phyloP scores from a whole-genome alignment of 2,329 filamentous ascomycete species.

The Epichloe aotearoae region DNA sequence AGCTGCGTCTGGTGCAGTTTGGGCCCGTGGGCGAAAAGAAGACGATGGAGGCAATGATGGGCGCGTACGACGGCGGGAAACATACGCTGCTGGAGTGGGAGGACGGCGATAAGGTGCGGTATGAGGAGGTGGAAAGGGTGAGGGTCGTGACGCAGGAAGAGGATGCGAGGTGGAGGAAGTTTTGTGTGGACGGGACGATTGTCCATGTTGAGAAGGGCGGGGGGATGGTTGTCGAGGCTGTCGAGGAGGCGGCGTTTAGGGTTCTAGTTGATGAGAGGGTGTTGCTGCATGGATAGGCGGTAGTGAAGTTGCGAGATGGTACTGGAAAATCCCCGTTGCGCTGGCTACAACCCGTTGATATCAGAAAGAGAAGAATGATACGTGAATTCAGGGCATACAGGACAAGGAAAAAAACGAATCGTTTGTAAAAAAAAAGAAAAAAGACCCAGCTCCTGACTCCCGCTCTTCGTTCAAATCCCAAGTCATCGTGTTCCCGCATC shows the following conservation, averaged over 20 bases:
- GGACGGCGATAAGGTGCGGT: conserved; percentile 51
- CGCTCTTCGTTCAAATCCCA: no score
- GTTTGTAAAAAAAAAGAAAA: no score
- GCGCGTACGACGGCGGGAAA: conserved; percentile 42
- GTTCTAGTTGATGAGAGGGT: conserved; percentile 29
- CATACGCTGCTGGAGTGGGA: conserved; percentile 39
- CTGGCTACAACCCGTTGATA: no score
- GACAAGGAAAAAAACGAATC: no score
- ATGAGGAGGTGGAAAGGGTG: conserved; percentile 56
- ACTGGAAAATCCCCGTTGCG: no score
- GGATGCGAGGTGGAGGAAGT: conserved; percentile 64
- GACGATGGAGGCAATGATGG: conserved; percentile 65
- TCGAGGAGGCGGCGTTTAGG: conserved; percentile 26
- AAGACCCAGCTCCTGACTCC: no score
- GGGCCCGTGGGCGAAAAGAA: conserved; percentile 49
- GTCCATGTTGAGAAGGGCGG: conserved; percentile 59
- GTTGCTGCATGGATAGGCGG: conserved; percentile 4
- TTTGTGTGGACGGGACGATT: conserved; percentile 89
- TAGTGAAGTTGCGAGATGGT: no score
- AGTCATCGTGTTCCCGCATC: no score
- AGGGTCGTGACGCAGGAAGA: conserved; percentile 46
- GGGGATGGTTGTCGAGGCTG: conserved; percentile 50
- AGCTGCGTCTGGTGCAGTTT: conserved; percentile 62
- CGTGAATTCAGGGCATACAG: no score
- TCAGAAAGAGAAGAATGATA: no score